Evolutionary conservation across 305 asterid species (phyloP), one percentile per base, ranked within the genome.

Genomic region (Ilex paraguariensis): DNA sequence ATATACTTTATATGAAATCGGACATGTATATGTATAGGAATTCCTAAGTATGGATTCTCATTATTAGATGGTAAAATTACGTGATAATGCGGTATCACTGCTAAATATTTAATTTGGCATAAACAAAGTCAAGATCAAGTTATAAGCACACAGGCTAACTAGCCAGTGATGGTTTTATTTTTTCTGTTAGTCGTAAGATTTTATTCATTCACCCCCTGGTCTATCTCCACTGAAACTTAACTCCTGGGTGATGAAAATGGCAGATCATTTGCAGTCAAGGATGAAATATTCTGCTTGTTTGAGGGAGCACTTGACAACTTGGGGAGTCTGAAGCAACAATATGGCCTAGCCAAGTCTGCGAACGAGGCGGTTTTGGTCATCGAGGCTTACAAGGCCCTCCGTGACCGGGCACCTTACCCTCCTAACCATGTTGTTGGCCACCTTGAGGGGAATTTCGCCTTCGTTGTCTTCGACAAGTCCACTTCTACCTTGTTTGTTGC

Each of bases 391-490:
- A 93, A 88, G 76, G 80, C 96, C 0, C 96, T 93, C 60, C 96
- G 97, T 40, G 99, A 93, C 69, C 75, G 99, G 59, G 99, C 99
- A 39, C 99, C 99, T 63, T 93, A 93, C 73, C 99, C 99, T 78
- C 83, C 95, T 3, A 88, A 72, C 82, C 97, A 80, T 70, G 91
- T 93, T 8, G 99, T 93, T 55, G 99, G 97, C 71, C 99, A 93
- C 75, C 90, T 93, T 32, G 83, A 86, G 54, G 99, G 99, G 65
- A 84, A 77, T 71, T 93, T 93, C n/a, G 79, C 99, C 1, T 93
- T 93, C 74, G 75, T 93, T 40, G 87, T 93, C 48, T 90, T 79
- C 7, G 99, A 93, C 84, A 90, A 88, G 81, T 70, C 91, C 58
- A 90, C 97, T 62, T 90, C 96, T 30, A 84, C 95, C 62, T 61